A percentile compares a stretch with the other conserved stretches of the same genome.
Evolutionary conservation across 163 green algal genomes (phyloP).

Genomic region (Smithsoniella earleae): DNA sequence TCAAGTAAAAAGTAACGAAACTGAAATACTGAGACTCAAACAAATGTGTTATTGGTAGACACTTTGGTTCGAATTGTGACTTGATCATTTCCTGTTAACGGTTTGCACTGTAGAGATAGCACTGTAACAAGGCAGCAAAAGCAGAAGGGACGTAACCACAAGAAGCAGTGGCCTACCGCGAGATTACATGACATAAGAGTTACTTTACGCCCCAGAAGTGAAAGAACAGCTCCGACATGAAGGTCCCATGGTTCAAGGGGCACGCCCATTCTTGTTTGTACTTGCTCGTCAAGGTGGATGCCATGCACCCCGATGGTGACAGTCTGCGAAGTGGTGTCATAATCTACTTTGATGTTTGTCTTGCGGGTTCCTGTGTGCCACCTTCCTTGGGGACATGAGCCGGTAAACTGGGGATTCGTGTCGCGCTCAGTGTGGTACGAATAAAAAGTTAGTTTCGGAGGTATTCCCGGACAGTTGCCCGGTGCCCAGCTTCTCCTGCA

Average conservation of each 20-base stretch:
- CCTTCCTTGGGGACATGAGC: background rate
- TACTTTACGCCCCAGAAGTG: constrained; percentile 31
- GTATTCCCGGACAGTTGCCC: background rate
- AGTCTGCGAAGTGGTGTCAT: background rate
- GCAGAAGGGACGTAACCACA: too few species aligned
- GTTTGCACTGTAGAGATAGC: too few species aligned
- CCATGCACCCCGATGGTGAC: background rate
- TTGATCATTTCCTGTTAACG: too few species aligned
- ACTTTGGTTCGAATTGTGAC: too few species aligned
- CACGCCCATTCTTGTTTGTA: background rate
- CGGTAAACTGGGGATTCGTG: background rate
- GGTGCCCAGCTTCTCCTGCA: constrained; percentile 4
- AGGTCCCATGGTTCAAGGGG: constrained; percentile 36
- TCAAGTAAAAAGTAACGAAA: too few species aligned
- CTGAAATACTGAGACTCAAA: too few species aligned
- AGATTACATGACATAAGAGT: constrained; percentile 25
- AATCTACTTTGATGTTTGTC: background rate
- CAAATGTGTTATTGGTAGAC: too few species aligned
- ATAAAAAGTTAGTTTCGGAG: constrained; percentile 16
- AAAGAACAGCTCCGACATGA: constrained; percentile 34
- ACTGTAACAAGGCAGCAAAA: too few species aligned
- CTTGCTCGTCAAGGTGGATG: background rate
- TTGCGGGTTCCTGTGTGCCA: background rate
- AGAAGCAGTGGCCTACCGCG: background rate
- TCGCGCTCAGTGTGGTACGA: background rate